phyloP scores from a whole-genome alignment of 805 yeast species.

The Lipomyces yamanashiensis region DNA sequence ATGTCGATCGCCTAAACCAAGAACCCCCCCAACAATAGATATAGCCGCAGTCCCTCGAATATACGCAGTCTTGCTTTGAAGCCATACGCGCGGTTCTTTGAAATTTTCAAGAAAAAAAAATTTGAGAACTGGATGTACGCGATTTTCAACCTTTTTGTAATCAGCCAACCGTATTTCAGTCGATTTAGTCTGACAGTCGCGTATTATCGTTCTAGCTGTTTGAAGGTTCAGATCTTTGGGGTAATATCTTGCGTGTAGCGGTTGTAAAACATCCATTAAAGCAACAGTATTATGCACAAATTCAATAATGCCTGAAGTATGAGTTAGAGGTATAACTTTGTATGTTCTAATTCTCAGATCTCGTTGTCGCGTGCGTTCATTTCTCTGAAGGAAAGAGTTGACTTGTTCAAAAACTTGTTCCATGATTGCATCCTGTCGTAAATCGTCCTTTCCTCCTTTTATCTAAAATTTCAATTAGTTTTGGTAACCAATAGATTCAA shows the following conservation, averaged over 20 bases:
- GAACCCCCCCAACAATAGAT: conserved; percentile 82
- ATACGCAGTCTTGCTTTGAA: conserved; percentile 63
- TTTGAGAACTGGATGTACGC: conserved; percentile 69
- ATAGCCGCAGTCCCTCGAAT: conserved; percentile 80
- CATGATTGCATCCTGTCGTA: conserved; percentile 96
- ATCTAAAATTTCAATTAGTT: conserved; percentile 17
- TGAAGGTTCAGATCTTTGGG: conserved; percentile 55
- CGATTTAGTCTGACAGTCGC: conserved; percentile 55
- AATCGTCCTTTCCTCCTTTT: conserved; percentile 88
- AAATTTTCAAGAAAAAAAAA: conserved; percentile 72
- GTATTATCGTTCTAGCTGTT: conserved; percentile 69
- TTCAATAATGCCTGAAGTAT: conserved; percentile 85
- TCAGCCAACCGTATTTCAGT: conserved; percentile 48
- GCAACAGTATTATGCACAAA: conserved; percentile 81
- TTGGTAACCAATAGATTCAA: not conserved
- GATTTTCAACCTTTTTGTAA: conserved; percentile 51
- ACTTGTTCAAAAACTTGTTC: conserved; percentile 93
- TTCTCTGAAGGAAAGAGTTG: conserved; percentile 62
- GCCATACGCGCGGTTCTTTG: conserved; percentile 74
- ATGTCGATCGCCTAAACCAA: conserved; percentile 96
- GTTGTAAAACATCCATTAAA: conserved; percentile 66
- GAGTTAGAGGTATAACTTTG: conserved; percentile 87
- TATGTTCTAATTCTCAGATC: conserved; percentile 75
- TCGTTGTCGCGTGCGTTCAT: conserved; percentile 62
- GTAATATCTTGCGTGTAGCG: conserved; percentile 57